Conservation (phyloP, 1,284 basidiomycete species). For the Stereum hirsutum region DNA sequence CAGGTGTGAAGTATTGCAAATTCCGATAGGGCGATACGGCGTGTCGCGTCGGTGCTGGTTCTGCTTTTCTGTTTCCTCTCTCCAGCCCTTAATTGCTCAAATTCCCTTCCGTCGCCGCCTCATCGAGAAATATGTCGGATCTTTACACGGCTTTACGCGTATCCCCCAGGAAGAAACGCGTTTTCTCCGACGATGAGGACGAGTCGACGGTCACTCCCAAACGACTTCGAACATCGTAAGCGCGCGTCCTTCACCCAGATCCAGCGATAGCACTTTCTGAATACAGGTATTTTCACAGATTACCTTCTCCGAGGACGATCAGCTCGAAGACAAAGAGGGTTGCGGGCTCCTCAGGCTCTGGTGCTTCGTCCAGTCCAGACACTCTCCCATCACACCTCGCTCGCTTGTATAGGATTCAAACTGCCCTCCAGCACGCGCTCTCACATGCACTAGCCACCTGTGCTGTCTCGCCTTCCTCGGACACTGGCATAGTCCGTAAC, state of each 20-base stretch:
- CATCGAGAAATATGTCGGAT: conserved; percentile 38
- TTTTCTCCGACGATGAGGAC: conserved; percentile 37
- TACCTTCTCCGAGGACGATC: conserved; percentile 47
- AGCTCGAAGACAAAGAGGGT: conserved; percentile 20
- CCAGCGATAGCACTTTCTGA: no score
- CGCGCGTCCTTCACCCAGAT: no score
- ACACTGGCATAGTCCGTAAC: conserved; percentile 64
- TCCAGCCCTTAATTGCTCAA: not conserved
- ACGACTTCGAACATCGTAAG: conserved; percentile 47
- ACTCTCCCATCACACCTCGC: conserved; percentile 47
- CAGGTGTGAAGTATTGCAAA: no score
- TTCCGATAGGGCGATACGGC: no score
- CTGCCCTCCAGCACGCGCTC: conserved; percentile 65
- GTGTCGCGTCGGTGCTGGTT: conserved; percentile 3
- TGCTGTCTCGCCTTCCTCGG: conserved; percentile 65
- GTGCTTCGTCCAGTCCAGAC: conserved; percentile 11
- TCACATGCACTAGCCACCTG: conserved; percentile 76
- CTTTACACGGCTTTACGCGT: conserved; percentile 50
- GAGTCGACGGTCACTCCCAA: conserved; percentile 54
- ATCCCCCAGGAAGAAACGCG: conserved; percentile 60
- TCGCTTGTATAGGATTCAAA: conserved; percentile 53
- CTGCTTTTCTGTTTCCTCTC: not conserved
- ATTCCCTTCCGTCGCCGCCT: not conserved
- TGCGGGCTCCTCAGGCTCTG: no score
- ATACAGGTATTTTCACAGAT: conserved; percentile 27